A percentile compares a stretch with the other conserved stretches of the same genome.
Conservation (phyloP, 495 filamentous ascomycete species). For the Aspergillus olivimuriae region DNA sequence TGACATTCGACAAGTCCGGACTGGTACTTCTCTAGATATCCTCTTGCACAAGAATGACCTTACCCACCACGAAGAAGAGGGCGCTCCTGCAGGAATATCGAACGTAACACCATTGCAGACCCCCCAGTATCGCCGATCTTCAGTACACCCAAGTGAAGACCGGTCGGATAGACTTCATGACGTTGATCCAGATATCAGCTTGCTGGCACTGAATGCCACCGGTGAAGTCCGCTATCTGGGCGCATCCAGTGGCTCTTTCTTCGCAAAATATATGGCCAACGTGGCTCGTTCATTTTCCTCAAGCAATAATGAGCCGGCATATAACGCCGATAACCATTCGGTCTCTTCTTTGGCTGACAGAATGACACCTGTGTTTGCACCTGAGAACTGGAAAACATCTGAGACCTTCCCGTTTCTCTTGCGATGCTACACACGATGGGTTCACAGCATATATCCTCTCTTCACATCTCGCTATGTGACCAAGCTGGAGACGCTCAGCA, state of each 20-base stretch:
- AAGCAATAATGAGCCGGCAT: background rate
- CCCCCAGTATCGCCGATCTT: background rate
- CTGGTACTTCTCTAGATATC: background rate
- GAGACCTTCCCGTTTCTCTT: slow-evolving; percentile 1
- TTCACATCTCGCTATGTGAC: background rate
- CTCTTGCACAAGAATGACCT: background rate
- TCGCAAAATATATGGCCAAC: slow-evolving; percentile 3
- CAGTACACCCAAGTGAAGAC: background rate
- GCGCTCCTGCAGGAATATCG: background rate
- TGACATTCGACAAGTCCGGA: background rate
- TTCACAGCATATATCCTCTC: slow-evolving; percentile 1
- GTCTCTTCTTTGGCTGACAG: background rate
- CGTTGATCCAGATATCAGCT: slow-evolving; percentile 2
- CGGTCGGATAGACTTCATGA: slow-evolving; percentile 1
- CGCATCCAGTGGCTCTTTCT: slow-evolving; percentile 2
- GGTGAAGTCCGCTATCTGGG: slow-evolving; percentile 1
- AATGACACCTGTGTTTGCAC: background rate
- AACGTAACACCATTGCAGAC: background rate
- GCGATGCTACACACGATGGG: slow-evolving; percentile 1
- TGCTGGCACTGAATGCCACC: slow-evolving; percentile 1
- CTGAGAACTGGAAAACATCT: background rate
- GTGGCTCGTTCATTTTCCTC: background rate
- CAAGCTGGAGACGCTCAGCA: background rate
- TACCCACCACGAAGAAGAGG: background rate
- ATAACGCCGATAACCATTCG: background rate